phyloP scores from a whole-genome alignment of 2,329 filamentous ascomycete species.

The Cladophialophora psammophila region DNA sequence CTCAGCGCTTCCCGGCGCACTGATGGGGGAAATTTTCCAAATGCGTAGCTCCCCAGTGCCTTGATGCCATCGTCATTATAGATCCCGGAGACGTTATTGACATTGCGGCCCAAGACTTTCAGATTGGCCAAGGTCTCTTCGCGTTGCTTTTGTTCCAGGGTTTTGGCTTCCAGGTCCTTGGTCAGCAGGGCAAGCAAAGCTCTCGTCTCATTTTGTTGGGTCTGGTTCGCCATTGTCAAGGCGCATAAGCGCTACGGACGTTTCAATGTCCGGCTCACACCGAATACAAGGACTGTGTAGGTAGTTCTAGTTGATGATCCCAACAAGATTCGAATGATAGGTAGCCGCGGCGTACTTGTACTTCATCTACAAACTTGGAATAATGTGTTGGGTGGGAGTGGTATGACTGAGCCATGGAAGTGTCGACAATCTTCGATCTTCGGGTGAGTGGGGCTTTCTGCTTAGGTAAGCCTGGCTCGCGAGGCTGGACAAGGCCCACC shows the following conservation, averaged over 20 bases:
- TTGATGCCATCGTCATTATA: constrained; percentile 81
- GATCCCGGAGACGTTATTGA: constrained; percentile 76
- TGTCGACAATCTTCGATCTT: not conserved
- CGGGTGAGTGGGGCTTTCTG: not conserved
- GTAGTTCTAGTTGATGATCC: too few relatives aligned
- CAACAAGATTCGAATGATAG: too few relatives aligned
- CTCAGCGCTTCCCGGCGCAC: constrained; percentile 78
- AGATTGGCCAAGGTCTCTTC: constrained; percentile 64
- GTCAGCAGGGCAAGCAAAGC: constrained; percentile 68
- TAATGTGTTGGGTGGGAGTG: not conserved
- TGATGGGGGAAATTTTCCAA: constrained; percentile 68
- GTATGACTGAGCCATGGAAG: not conserved
- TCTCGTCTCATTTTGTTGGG: constrained; percentile 73
- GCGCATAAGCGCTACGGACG: not conserved
- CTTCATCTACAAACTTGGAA: too few relatives aligned
- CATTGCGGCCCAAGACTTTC: constrained; percentile 79
- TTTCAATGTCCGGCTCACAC: not conserved
- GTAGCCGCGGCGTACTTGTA: too few relatives aligned
- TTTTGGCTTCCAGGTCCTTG: constrained; percentile 67
- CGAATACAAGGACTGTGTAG: not conserved
- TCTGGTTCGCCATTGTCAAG: constrained; percentile 49
- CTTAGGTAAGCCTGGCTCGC: not conserved
- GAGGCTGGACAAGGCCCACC: not conserved
- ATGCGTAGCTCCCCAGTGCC: constrained; percentile 74
- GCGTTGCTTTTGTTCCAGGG: constrained; percentile 52